These are phyloP conservation scores for Aspergillus unguis DNA, from an alignment of 2,329 filamentous ascomycete species.

Conservation along the genomic window DNA sequence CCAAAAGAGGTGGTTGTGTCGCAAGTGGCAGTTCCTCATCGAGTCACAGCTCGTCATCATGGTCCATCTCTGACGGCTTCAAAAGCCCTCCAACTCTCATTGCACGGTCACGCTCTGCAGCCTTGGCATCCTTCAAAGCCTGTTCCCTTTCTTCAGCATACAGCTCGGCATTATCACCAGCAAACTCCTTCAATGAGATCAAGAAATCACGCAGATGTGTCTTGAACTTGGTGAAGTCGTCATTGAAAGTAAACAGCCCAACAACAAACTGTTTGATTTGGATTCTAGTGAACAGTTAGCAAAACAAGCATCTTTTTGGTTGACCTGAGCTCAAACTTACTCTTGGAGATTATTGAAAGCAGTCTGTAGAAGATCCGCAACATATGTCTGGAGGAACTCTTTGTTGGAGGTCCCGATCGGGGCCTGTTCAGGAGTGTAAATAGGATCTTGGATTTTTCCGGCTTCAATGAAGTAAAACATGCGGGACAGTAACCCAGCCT, in stretches of 20 bases:
- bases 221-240: slow-evolving; percentile 90
- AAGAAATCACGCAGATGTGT: slow-evolving; percentile 94
- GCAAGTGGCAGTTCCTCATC: slow-evolving; percentile 64
- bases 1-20: slow-evolving; percentile 45
- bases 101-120: slow-evolving; percentile 83
- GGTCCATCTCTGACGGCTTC: slow-evolving; percentile 94
- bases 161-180: slow-evolving; percentile 90
- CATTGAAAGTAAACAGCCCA: slow-evolving; percentile 82
- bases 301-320: neutral
- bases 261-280: slow-evolving; percentile 92
- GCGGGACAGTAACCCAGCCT: slow-evolving; percentile 86
- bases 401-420: slow-evolving; percentile 79
- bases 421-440: slow-evolving; percentile 82
- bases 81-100: slow-evolving; percentile 94
- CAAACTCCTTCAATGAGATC: slow-evolving; percentile 94
- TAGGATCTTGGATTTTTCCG: slow-evolving; percentile 86
- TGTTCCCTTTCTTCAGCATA: slow-evolving; percentile 94
- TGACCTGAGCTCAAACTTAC: slow-evolving; percentile 50
- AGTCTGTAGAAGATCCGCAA: slow-evolving; percentile 76
- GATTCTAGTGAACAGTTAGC: slow-evolving; percentile 53
- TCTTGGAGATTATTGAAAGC: slow-evolving; percentile 91
- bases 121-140: slow-evolving; percentile 78
- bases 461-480: slow-evolving; percentile 94
- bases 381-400: slow-evolving; percentile 86
- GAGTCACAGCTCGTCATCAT: slow-evolving; percentile 81